A percentile compares a stretch with the other conserved stretches of the same genome.
Conservation (phyloP, 2,329 filamentous ascomycete genomes). For the Atkinsonella texensis region DNA sequence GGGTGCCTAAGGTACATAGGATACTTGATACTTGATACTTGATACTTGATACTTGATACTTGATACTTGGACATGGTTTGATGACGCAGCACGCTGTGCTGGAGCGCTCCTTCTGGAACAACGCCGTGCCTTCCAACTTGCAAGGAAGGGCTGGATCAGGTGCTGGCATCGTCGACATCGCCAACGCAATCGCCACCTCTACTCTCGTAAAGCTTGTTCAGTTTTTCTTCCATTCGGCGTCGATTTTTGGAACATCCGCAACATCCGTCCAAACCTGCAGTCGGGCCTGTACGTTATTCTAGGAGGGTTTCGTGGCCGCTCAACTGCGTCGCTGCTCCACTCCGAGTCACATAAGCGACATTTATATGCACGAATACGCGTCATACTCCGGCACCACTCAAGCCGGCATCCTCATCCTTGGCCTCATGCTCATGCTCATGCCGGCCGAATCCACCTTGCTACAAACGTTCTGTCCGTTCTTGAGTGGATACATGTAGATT, state of each 20-base stretch:
- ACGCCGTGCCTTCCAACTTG: conserved; percentile 1
- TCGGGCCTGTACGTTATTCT: not conserved
- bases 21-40: no score
- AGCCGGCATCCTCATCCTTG: not conserved
- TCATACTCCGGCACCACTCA: not conserved
- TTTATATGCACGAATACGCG: not conserved
- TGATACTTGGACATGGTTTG: no score
- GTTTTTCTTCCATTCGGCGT: not conserved
- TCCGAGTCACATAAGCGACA: no score
- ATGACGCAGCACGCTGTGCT: no score
- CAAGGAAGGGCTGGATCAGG: no score
- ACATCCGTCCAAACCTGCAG: not conserved
- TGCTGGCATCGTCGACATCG: not conserved
- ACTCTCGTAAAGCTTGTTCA: not conserved
- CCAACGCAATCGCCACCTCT: not conserved
- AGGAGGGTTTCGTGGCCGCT: not conserved
- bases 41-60: no score
- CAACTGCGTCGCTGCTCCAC: no score
- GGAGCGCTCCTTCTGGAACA: conserved; percentile 1
- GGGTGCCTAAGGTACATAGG: no score
- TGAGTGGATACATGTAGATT: not conserved
- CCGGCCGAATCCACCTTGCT: not conserved
- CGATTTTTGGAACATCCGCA: not conserved
- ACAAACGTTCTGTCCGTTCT: not conserved
- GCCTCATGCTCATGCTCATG: no score